Conservation (phyloP, 108 stramenopile species). For the Cyclotella atomus region DNA sequence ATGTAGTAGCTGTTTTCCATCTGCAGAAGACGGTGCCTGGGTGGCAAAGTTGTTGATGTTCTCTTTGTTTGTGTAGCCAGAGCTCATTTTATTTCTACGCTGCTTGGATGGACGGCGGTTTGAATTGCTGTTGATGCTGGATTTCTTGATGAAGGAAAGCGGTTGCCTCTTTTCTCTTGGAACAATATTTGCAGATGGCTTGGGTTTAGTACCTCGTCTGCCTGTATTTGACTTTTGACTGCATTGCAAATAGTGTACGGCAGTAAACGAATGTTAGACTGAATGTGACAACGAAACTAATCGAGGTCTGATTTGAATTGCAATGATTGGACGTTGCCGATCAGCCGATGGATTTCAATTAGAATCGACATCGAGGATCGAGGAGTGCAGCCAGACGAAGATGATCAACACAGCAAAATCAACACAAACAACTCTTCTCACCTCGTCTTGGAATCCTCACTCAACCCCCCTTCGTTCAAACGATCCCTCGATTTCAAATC, state of each 20-base stretch:
- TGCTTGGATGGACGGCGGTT: not conserved
- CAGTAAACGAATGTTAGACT: not conserved
- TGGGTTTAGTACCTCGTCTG: not conserved
- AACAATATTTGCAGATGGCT: not conserved
- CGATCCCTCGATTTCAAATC: not conserved
- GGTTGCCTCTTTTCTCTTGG: slow-evolving; percentile 27
- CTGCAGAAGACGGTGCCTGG: not conserved
- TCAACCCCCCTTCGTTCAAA: not conserved
- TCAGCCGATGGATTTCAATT: no score
- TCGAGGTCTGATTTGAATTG: not conserved
- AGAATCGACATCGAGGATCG: no score
- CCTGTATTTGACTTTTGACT: not conserved
- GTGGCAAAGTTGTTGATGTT: slow-evolving; percentile 2
- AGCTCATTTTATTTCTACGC: not conserved
- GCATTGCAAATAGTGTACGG: not conserved
- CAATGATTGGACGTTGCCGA: not conserved
- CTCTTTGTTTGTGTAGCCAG: not conserved
- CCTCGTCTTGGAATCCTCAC: not conserved
- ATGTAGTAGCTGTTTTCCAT: not conserved
- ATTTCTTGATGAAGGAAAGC: slow-evolving; percentile 4
- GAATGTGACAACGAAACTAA: not conserved
- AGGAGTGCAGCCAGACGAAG: no score
- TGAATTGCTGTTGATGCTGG: not conserved
- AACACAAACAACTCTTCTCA: not conserved
- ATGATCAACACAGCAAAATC: not conserved